Base-by-base conservation (phyloP, 306 rosid genomes). In the Canavalia ensiformis region DNA sequence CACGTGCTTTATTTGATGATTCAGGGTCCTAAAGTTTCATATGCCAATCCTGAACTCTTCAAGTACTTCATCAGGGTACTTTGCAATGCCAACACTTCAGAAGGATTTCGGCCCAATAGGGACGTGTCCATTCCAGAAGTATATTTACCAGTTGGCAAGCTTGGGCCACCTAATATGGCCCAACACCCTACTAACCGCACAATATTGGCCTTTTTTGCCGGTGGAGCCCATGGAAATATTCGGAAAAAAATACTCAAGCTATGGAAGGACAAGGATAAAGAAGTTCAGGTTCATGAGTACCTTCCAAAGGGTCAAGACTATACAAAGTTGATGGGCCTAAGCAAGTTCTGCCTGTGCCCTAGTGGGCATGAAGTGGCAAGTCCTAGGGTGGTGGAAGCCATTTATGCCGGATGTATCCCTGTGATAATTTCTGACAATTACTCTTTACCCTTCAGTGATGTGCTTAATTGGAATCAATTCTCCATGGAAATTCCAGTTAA, bases 311-410 rank as follows among this genome's bases (percentile, higher is more conserved):
- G 84, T 7, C 74, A 39, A 79, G 85, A 90, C 71, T 94, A 94
- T 2, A 81, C 88, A 45, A 67, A 82, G 45, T 34, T 84, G 62
- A 94, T 92, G 90, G 93, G 88, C 0, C 68, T 13, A 30, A 87
- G 88, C 79, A 94, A 86, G 89, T 94, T 84, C 50, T 94, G 97
- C 42, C 75, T 92, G 74, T 94, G 98, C 77, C 97, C 98, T 0
- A 94, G 98, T 68, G 98, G 96, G 7, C 78, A 77, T n/a, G 98
- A 92, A 85, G 97, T 94, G 57, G 97, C 97, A 2, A 94, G 97
- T 33, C 98, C 98, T 2, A 91, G 97, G 66, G 85, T 92, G 28
- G 97, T 87, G 80, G 92, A 89, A 82, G 96, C 98, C 28, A 84
- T 92, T 12, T 78, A 89, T 65, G 91, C 86, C 0, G 96, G 91